Evolutionary conservation across 1,284 basidiomycete species (phyloP).

Genomic region (Boletus sp.): DNA sequence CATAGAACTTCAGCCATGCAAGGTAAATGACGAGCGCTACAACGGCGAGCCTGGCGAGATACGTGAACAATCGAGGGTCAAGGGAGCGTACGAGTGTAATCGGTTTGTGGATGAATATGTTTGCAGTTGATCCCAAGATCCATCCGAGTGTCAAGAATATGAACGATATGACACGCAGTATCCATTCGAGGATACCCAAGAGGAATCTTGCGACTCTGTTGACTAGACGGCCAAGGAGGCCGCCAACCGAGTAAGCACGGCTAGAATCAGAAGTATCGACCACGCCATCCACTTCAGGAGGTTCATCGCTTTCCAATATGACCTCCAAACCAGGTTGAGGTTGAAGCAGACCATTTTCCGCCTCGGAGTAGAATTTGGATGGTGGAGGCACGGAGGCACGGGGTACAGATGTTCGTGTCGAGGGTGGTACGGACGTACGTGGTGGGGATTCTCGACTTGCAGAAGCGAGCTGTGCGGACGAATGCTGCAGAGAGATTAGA

Average conservation of each 20-base stretch:
- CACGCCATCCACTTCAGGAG: conserved; percentile 31
- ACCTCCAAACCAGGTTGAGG: conserved; percentile 50
- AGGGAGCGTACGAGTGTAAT: conserved; percentile 34
- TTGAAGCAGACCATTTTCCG: conserved; percentile 41
- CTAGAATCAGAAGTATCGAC: conserved; percentile 22
- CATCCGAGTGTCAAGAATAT: conserved; percentile 36
- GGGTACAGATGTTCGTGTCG: conserved; percentile 30
- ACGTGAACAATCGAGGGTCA: conserved; percentile 28
- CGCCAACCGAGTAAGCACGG: conserved; percentile 42
- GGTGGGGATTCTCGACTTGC: conserved; percentile 18
- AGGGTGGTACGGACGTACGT: conserved; percentile 27
- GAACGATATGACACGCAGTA: conserved; percentile 29
- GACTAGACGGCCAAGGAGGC: conserved; percentile 43
- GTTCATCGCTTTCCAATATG: conserved; percentile 58
- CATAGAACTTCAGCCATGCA: conserved; percentile 40
- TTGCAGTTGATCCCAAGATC: conserved; percentile 41
- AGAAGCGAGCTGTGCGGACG: conserved; percentile 30
- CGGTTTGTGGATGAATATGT: conserved; percentile 44
- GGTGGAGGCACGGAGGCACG: conserved; percentile 38
- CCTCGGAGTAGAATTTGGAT: conserved; percentile 18
- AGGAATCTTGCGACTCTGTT: conserved; percentile 32
- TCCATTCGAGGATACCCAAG: conserved; percentile 41
- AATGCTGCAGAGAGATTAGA: conserved; percentile 25
- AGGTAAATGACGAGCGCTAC: conserved; percentile 41
- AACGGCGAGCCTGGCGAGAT: conserved; percentile 36